phyloP scores from a whole-genome alignment of 176 grass and related monocot genomes.

The Avena insularis region DNA sequence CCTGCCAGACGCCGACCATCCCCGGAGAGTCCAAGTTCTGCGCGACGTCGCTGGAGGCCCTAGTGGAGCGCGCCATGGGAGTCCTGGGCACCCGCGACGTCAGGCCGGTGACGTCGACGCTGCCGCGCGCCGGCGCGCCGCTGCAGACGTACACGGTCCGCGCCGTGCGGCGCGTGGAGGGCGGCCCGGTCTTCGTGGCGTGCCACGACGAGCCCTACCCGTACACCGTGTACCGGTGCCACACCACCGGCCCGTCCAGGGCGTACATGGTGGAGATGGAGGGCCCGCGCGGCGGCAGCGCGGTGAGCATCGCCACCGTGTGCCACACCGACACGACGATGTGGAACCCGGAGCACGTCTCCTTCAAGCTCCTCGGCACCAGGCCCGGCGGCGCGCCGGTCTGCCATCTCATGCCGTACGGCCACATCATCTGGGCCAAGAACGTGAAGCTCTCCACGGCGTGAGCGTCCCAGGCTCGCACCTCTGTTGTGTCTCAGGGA shows the following conservation, averaged over 20 bases:
- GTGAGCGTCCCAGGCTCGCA: neutral
- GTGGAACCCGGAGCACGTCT: constrained; percentile 58
- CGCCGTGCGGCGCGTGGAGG: constrained; percentile 17
- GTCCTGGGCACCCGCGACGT: constrained; percentile 47
- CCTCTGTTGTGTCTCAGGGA: neutral
- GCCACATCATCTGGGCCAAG: constrained; percentile 54
- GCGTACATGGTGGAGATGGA: constrained; percentile 58
- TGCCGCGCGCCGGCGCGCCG: constrained; percentile 43
- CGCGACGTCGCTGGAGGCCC: constrained; percentile 51
- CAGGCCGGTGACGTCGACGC: constrained; percentile 22
- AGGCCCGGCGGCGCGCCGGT: constrained; percentile 48
- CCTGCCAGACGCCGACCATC: constrained; percentile 29
- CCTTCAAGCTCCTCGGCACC: constrained; percentile 61
- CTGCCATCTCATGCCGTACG: constrained; percentile 66
- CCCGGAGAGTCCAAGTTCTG: constrained; percentile 48
- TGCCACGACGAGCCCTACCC: constrained; percentile 56
- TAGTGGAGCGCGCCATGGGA: constrained; percentile 45
- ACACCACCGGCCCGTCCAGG: constrained; percentile 53
- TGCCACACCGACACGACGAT: constrained; percentile 58
- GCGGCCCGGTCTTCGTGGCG: constrained; percentile 47
- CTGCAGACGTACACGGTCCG: constrained; percentile 37
- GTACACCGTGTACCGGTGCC: constrained; percentile 61
- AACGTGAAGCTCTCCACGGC: constrained; percentile 37
- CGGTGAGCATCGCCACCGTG: constrained; percentile 40
- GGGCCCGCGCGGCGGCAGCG: neutral